Percentiles rank a stretch among this genome's conserved stretches.
These are phyloP conservation scores for Mucor indicus DNA, from an alignment of 371 early-diverging fungal species.

Conservation along the genomic window DNA sequence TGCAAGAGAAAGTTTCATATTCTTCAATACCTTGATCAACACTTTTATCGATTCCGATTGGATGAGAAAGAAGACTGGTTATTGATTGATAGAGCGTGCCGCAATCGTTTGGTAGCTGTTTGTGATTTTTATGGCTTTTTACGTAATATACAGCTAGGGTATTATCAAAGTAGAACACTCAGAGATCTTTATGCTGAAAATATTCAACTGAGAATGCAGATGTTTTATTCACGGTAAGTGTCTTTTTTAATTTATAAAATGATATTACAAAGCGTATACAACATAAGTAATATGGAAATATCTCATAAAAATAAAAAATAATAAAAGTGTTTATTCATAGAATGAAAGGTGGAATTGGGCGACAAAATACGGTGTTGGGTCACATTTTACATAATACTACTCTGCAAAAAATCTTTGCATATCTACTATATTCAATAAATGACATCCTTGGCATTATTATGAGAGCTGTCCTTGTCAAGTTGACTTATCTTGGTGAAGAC, in stretches of 20 bases:
- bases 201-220: neutral
- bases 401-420: too few relatives aligned
- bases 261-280: neutral
- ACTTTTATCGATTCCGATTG: slow-evolving; percentile 15
- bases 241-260: too few relatives aligned
- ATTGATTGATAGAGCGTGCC: slow-evolving; percentile 20
- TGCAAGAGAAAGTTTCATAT: neutral
- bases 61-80: slow-evolving; percentile 19
- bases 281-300: slow-evolving; percentile 1
- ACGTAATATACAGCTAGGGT: slow-evolving; percentile 75
- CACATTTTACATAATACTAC: too few relatives aligned
- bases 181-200: slow-evolving; percentile 3
- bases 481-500: too few relatives aligned
- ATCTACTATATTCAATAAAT: too few relatives aligned
- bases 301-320: neutral
- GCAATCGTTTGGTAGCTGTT: slow-evolving; percentile 81
- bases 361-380: too few relatives aligned
- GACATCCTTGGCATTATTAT: too few relatives aligned
- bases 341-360: too few relatives aligned
- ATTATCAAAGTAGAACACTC: neutral
- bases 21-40: neutral
- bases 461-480: too few relatives aligned
- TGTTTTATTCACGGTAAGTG: slow-evolving; percentile 11
- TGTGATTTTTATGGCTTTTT: slow-evolving; percentile 89
- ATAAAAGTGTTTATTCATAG: too few relatives aligned